Base-by-base conservation (phyloP, 805 yeast species). In the Saitoella complicata region DNA sequence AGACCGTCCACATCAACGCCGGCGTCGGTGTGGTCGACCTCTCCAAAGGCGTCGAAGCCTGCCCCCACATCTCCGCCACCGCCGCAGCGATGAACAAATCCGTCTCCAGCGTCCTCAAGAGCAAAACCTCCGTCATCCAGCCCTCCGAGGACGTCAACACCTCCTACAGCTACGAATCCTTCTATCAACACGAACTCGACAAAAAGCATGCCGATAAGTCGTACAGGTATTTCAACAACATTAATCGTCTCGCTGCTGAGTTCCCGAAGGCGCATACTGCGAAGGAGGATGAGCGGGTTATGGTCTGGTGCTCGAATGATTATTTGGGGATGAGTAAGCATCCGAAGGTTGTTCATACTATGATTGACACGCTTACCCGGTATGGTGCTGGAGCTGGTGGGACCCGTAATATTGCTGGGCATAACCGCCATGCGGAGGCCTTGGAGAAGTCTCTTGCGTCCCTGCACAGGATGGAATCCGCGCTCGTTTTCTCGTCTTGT, bases 371-470 rank as follows among this genome's bases (percentile, higher is more conserved):
- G 11, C 71, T 91, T 62, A 81, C 80, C 55, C 76, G 74, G 66
- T 91, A 91, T 61, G 99, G 99, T 56, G 81, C 95, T 4, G 99
- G 99, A 55, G 95, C 99, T 6, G 99, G 99, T 58, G 99, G 99
- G 54, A 91, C 99, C 41, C 75, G 99, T 59, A 91, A 91, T 66
- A 91, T 91, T 61, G 98, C 99, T 1, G 99, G 99, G 50, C 98
- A 91, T 63, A 91, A 91, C 63, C 63, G 67, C 47, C 88, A 81
- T 55, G 94, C 97, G n/a, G 76, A 91, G 58, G 71, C 70, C 53
- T 72, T 91, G 58, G 99, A 91, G 64, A 67, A 80, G 21, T 87
- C 84, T 56, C 59, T 85, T 42, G 97, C 98, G 13, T 77, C 85
- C 38, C 72, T 91, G 54, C 97, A 91, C 66, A 80, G 83, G 61